A percentile compares a stretch with the other conserved stretches of the same genome.
Conservation (phyloP, 2,329 filamentous ascomycete genomes). For the Cordyceps cicadae region DNA sequence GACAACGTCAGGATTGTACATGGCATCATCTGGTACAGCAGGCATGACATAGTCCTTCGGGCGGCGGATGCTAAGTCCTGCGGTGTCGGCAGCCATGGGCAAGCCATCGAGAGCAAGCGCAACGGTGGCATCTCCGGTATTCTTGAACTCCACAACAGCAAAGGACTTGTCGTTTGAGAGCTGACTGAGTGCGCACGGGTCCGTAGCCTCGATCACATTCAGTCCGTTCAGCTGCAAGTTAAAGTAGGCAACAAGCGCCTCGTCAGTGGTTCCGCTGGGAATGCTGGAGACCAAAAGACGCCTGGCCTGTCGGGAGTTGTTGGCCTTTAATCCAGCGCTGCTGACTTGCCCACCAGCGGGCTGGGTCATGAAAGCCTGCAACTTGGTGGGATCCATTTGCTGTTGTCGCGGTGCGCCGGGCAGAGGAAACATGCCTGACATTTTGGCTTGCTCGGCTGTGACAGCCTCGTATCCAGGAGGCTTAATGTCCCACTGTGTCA, state of each 20-base stretch:
- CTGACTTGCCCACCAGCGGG: slow-evolving; percentile 58
- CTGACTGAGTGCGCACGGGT: slow-evolving; percentile 79
- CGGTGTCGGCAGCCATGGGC: slow-evolving; percentile 66
- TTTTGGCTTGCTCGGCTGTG: slow-evolving; percentile 94
- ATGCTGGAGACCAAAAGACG: slow-evolving; percentile 84
- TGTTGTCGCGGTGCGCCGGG: slow-evolving; percentile 92
- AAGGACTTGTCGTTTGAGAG: slow-evolving; percentile 72
- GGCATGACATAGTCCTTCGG: slow-evolving; percentile 98
- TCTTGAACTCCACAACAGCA: slow-evolving; percentile 86
- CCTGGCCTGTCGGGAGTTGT: slow-evolving; percentile 89
- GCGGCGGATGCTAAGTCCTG: slow-evolving; percentile 65
- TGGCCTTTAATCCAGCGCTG: slow-evolving; percentile 77
- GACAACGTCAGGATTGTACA: slow-evolving; percentile 67
- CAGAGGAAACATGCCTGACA: slow-evolving; percentile 98
- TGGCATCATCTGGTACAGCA: slow-evolving; percentile 61
- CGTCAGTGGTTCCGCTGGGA: slow-evolving; percentile 63
- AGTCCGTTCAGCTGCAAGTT: slow-evolving; percentile 95
- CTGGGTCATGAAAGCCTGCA: slow-evolving; percentile 94
- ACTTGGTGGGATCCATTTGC: slow-evolving; percentile 85
- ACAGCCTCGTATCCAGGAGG: slow-evolving; percentile 97
- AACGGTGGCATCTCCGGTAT: slow-evolving; percentile 78
- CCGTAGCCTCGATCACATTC: slow-evolving; percentile 75
- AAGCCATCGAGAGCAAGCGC: slow-evolving; percentile 86
- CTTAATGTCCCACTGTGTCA: slow-evolving; percentile 99
- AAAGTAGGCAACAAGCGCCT: slow-evolving; percentile 74